Base-by-base conservation (phyloP, 2,329 filamentous ascomycete species). In the Pezicula rhizophila region DNA sequence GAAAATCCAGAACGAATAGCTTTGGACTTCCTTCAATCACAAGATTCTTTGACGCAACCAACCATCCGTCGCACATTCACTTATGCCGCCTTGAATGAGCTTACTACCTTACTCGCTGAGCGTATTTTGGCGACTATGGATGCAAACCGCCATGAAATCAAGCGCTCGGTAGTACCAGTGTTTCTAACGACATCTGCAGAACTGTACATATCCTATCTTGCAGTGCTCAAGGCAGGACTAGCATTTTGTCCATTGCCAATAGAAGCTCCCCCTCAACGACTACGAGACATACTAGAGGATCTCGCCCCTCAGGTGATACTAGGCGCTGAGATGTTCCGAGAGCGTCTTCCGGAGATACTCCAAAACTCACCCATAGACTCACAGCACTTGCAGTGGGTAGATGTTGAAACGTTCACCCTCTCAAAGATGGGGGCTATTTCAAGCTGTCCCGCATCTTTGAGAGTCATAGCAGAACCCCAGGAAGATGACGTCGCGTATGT, bases 401-500 rank as follows among this genome's bases (percentile, higher is more conserved):
- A 40, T 18, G 15, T 40, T 14, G 38, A 40, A 40, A 5, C 38
- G 5, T 40, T 40, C 28, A 31, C 28, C 28, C 28, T 31, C 11
- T 2, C 28, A 31, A 31, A 31, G 7, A 11, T 31, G 28, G 7
- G 2, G 11, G 28, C 2, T 31, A 31, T 31, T 31, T 31, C 28
- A 31, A 31, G 28, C 28, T 31, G 28, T 31, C 8, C 28, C 28
- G 8, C 28, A 12, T 12, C 28, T 31, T 31, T 31, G 11, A 31
- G 8, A 31, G 28, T 31, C 8, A 12, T 31, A 31, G 5, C 38
- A 40, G 38, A 40, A 20, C 38, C 38, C 3, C 17, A 40, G 38
- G 38, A 40, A 23, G 23, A 40, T 40, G 17, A 18, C 14, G 23
- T 40, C 12, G 31, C 28, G 38, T 35, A 50, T 33, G 42, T 52